A percentile compares a stretch with the other conserved stretches of the same genome.
Evolutionary conservation across 495 filamentous ascomycete species (phyloP).

Genomic region (Viridothelium virens): DNA sequence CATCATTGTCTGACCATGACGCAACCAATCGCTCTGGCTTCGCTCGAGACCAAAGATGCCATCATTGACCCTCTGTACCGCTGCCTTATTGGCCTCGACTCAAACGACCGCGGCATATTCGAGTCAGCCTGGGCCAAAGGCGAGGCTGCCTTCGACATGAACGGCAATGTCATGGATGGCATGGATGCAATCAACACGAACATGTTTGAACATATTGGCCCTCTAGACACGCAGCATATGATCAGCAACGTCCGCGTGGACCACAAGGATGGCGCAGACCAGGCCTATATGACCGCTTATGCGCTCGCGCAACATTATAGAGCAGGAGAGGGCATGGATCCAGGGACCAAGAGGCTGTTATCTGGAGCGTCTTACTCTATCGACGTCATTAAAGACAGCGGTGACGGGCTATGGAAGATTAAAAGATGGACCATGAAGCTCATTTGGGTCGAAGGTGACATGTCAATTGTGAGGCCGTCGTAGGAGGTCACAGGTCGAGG

Average conservation of each 20-base stretch:
- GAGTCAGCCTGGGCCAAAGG: conserved; percentile 19
- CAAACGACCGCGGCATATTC: conserved; percentile 19
- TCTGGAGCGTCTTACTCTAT: conserved; percentile 18
- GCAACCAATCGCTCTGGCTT: conserved; percentile 18
- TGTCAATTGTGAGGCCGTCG: conserved; percentile 14
- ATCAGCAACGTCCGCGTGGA: conserved; percentile 27
- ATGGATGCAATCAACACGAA: conserved; percentile 11
- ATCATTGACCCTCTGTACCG: conserved; percentile 26
- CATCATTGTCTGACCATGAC: neutral
- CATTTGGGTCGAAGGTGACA: conserved; percentile 24
- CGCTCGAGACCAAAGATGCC: conserved; percentile 21
- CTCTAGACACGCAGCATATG: conserved; percentile 21
- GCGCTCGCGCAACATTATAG: conserved; percentile 23
- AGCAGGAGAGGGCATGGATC: conserved; percentile 18
- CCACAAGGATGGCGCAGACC: conserved; percentile 21
- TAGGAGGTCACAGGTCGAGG: neutral
- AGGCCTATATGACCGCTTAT: conserved; percentile 21
- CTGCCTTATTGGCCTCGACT: conserved; percentile 23
- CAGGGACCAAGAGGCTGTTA: conserved; percentile 19
- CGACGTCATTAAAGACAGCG: conserved; percentile 22
- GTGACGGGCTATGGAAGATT: conserved; percentile 27
- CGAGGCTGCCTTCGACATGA: conserved; percentile 16
- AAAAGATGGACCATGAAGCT: conserved; percentile 23
- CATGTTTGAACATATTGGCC: neutral
- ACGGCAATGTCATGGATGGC: neutral